Conservation (phyloP, 2,329 filamentous ascomycete genomes). For the Parastagonospora avenae region DNA sequence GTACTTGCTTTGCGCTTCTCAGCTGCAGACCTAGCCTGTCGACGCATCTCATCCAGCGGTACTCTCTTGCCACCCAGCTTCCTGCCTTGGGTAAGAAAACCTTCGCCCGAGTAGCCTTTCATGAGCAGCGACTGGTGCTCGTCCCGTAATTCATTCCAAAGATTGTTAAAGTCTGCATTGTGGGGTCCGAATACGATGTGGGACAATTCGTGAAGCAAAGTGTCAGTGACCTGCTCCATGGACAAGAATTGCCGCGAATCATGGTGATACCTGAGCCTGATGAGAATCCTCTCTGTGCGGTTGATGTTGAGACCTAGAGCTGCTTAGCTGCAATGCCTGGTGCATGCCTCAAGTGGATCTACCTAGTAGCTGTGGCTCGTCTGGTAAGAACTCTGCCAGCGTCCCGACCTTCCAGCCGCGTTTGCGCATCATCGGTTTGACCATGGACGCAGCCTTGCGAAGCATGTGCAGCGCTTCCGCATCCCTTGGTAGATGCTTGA, state of each 20-base stretch:
- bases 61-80: slow-evolving; percentile 68
- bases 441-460: slow-evolving; percentile 81
- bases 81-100: slow-evolving; percentile 77
- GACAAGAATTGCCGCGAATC: slow-evolving; percentile 79
- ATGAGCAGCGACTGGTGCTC: slow-evolving; percentile 76
- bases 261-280: slow-evolving; percentile 77
- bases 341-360: slow-evolving; percentile 17
- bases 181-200: slow-evolving; percentile 87
- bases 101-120: slow-evolving; percentile 90
- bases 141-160: slow-evolving; percentile 89
- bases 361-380: slow-evolving; percentile 74
- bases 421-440: slow-evolving; percentile 94
- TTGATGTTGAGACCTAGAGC: slow-evolving; percentile 73
- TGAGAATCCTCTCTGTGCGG: slow-evolving; percentile 75
- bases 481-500: slow-evolving; percentile 51
- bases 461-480: slow-evolving; percentile 63
- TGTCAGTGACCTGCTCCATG: slow-evolving; percentile 81
- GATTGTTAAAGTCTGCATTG: slow-evolving; percentile 77
- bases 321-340: slow-evolving; percentile 16
- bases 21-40: slow-evolving; percentile 74
- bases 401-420: slow-evolving; percentile 79
- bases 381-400: slow-evolving; percentile 84
- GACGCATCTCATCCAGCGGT: slow-evolving; percentile 71
- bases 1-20: slow-evolving; percentile 68
- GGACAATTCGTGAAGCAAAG: slow-evolving; percentile 91